phyloP scores from a whole-genome alignment of 495 filamentous ascomycete species.

The Ascodesmis nigricans region DNA sequence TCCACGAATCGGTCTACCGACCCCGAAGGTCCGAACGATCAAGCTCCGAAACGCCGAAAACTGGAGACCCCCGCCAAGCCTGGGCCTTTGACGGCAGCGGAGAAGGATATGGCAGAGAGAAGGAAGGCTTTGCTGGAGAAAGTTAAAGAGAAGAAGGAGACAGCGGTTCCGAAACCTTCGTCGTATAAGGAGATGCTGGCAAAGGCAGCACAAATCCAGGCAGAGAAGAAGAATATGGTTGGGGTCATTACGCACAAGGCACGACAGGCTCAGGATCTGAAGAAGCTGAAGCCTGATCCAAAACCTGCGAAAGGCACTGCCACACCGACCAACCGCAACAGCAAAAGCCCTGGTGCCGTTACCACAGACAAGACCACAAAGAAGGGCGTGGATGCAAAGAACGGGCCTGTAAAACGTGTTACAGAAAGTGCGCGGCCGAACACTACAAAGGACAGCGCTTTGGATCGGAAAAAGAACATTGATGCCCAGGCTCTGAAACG shows the following conservation, averaged over 20 bases:
- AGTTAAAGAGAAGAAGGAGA: slow-evolving; percentile 14
- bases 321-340: slow-evolving; percentile 11
- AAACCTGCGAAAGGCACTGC: slow-evolving; percentile 6
- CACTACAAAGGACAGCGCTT: slow-evolving; percentile 10
- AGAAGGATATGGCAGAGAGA: background rate
- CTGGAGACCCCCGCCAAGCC: slow-evolving; percentile 9
- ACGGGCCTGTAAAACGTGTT: slow-evolving; percentile 5
- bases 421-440: slow-evolving; percentile 10
- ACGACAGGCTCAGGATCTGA: slow-evolving; percentile 14
- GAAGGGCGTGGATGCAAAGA: slow-evolving; percentile 10
- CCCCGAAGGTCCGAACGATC: slow-evolving; percentile 11
- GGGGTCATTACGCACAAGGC: slow-evolving; percentile 20
- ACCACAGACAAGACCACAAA: slow-evolving; percentile 18
- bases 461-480: slow-evolving; percentile 4
- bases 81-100: slow-evolving; percentile 1
- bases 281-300: slow-evolving; percentile 14
- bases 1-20: no score
- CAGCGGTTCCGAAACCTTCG: slow-evolving; percentile 9
- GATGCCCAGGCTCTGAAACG: slow-evolving; percentile 1
- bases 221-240: slow-evolving; percentile 13
- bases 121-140: slow-evolving; percentile 9
- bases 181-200: slow-evolving; percentile 17
- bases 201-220: slow-evolving; percentile 13
- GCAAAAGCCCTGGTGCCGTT: slow-evolving; percentile 16
- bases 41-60: slow-evolving; percentile 14